Percentiles rank a stretch among this genome's conserved stretches.
Evolutionary conservation across 352 stramenopile species (phyloP).

Genomic region (Phytophthora pluvialis): DNA sequence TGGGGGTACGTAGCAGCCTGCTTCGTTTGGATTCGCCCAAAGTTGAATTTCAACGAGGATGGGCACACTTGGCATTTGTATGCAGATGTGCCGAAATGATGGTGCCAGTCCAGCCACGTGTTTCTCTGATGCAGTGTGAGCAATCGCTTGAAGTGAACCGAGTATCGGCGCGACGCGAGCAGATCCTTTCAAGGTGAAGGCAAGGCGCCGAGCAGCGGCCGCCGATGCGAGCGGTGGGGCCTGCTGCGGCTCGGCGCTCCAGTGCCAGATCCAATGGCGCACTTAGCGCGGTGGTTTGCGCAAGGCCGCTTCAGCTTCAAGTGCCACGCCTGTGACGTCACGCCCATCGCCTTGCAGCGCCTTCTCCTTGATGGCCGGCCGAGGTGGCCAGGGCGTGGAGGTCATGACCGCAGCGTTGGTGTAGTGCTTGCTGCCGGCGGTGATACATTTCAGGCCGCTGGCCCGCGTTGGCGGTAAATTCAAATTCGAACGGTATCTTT

Average conservation of each 20-base stretch:
- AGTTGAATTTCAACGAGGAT: slow-evolving; percentile 27
- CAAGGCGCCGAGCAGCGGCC: not conserved
- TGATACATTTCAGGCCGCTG: too few species aligned
- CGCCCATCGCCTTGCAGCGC: not conserved
- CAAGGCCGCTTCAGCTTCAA: slow-evolving; percentile 30
- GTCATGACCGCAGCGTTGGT: not conserved
- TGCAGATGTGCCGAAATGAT: slow-evolving; percentile 9
- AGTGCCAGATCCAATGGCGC: slow-evolving; percentile 13
- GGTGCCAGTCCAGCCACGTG: slow-evolving; percentile 8
- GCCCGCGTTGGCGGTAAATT: not conserved
- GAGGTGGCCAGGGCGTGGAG: too few species aligned
- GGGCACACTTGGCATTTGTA: slow-evolving; percentile 12
- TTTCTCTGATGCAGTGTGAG: slow-evolving; percentile 27
- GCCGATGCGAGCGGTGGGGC: not conserved
- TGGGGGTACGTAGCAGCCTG: slow-evolving; percentile 22
- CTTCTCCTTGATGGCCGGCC: not conserved
- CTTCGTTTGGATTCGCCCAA: slow-evolving; percentile 19
- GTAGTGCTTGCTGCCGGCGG: not conserved
- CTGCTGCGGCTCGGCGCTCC: slow-evolving; percentile 1
- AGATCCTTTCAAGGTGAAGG: slow-evolving; percentile 20
- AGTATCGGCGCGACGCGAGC: slow-evolving; percentile 1
- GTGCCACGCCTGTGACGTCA: slow-evolving; percentile 28
- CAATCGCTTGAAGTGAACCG: slow-evolving; percentile 16
- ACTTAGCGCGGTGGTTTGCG: slow-evolving; percentile 28
- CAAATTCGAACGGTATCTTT: slow-evolving; percentile 10